These are phyloP conservation scores for Ilyonectria sp. DNA, from an alignment of 2,329 filamentous ascomycete genomes.

Conservation along the genomic window DNA sequence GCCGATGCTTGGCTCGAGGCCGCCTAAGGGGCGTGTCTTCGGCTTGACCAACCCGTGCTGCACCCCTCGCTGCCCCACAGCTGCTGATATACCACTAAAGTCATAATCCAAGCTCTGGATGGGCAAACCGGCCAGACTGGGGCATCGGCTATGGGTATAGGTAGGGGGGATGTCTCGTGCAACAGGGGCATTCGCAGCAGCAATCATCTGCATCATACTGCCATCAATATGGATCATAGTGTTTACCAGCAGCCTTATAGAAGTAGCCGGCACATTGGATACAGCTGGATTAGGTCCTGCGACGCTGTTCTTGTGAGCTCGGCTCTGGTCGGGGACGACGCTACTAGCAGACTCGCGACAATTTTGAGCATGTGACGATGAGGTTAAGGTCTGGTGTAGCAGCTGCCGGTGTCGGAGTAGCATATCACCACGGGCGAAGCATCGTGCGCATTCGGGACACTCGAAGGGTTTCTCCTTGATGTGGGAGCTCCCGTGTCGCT, in stretches of 20 bases:
- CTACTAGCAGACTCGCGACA: slow-evolving; percentile 91
- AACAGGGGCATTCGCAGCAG: slow-evolving; percentile 67
- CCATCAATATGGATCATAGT: slow-evolving; percentile 96
- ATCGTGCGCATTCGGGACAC: slow-evolving; percentile 93
- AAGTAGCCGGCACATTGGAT: slow-evolving; percentile 63
- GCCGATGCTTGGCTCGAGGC: slow-evolving; percentile 75
- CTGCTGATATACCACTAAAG: slow-evolving; percentile 80
- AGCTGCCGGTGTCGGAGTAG: slow-evolving; percentile 98
- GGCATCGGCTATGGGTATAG: slow-evolving; percentile 80
- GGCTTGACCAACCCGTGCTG: slow-evolving; percentile 83
- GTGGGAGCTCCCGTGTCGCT: slow-evolving; percentile 97
- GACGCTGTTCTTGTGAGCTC: slow-evolving; percentile 93
- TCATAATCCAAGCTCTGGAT: slow-evolving; percentile 72
- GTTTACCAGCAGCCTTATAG: slow-evolving; percentile 91
- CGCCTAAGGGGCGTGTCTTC: slow-evolving; percentile 80
- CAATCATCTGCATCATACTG: slow-evolving; percentile 80
- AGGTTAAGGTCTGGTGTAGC: slow-evolving; percentile 92
- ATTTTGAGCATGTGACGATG: slow-evolving; percentile 88
- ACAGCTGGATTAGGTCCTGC: slow-evolving; percentile 68
- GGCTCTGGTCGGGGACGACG: slow-evolving; percentile 75
- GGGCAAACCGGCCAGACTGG: slow-evolving; percentile 79
- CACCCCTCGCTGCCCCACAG: slow-evolving; percentile 76
- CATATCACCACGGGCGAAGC: slow-evolving; percentile 94
- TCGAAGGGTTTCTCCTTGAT: slow-evolving; percentile 99
- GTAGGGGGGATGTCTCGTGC: slow-evolving; percentile 64